Conservation (phyloP, 2,329 filamentous ascomycete genomes). For the Neofusicoccum sp. region DNA sequence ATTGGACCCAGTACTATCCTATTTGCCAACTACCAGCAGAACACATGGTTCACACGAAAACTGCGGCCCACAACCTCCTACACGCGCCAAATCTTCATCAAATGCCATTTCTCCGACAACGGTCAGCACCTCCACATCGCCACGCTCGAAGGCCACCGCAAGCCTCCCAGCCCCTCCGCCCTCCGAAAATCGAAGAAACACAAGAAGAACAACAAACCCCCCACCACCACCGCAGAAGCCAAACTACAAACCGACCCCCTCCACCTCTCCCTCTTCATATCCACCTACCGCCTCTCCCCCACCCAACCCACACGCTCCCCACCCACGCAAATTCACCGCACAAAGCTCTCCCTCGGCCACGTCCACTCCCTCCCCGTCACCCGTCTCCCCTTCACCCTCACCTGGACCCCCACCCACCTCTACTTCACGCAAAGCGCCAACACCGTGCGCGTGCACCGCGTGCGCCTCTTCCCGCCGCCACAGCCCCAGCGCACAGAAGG, state of each 20-base stretch:
- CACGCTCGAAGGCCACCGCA: constrained; percentile 18
- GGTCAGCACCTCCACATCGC: constrained; percentile 20
- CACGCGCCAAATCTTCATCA: constrained; percentile 21
- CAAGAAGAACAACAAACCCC: background rate
- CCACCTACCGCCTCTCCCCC: background rate
- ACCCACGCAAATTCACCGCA: constrained; percentile 17
- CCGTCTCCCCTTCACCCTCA: constrained; percentile 17
- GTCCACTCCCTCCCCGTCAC: background rate
- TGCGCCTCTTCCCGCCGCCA: constrained; percentile 2
- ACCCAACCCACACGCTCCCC: background rate
- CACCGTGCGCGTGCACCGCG: constrained; percentile 1
- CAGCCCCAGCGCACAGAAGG: background rate
- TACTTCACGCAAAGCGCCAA: constrained; percentile 17
- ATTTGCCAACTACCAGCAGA: constrained; percentile 18
- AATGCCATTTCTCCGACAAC: constrained; percentile 19
- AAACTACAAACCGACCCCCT: background rate
- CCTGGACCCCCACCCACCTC: constrained; percentile 19
- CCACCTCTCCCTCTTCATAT: constrained; percentile 14
- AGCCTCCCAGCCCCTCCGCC: background rate
- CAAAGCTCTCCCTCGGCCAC: constrained; percentile 15
- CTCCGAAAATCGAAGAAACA: background rate
- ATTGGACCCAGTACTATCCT: constrained; percentile 20
- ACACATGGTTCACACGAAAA: constrained; percentile 19
- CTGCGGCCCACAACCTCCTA: background rate
- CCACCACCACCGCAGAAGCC: too few species aligned